Percentiles rank a stretch among this genome's conserved stretches.
phyloP scores from a whole-genome alignment of 495 filamentous ascomycete genomes.

The Penicillium angulare region DNA sequence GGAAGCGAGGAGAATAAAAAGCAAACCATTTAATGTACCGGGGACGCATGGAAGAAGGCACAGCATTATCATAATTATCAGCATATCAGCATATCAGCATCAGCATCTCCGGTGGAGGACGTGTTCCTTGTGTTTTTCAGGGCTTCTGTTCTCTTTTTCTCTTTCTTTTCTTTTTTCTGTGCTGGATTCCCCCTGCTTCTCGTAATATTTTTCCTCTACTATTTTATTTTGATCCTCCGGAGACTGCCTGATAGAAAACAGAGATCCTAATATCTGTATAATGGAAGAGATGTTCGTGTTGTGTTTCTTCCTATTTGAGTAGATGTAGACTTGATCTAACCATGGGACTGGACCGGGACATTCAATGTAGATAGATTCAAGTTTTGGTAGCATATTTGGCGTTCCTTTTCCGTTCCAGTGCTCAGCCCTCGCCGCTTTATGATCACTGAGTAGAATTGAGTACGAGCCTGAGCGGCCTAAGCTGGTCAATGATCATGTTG shows the following conservation, averaged over 20 bases:
- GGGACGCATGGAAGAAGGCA: slow-evolving; percentile 20
- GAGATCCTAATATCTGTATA: slow-evolving; percentile 25
- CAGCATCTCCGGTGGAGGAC: slow-evolving; percentile 17
- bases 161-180: slow-evolving; percentile 11
- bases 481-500: no score
- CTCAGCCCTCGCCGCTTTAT: no score
- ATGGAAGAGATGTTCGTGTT: neutral
- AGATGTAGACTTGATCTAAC: no score
- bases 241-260: slow-evolving; percentile 24
- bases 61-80: slow-evolving; percentile 19
- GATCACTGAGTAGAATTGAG: no score
- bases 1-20: slow-evolving; percentile 21
- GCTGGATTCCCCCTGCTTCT: slow-evolving; percentile 21
- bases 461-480: no score
- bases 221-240: slow-evolving; percentile 8
- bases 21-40: slow-evolving; percentile 22
- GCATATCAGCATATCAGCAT: slow-evolving; percentile 27
- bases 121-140: slow-evolving; percentile 3
- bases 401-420: no score
- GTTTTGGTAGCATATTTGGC: no score
- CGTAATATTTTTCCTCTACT: slow-evolving; percentile 12
- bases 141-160: slow-evolving; percentile 9
- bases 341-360: no score
- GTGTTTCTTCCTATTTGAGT: neutral
- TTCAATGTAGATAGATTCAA: no score